phyloP scores from a whole-genome alignment of 1,284 basidiomycete genomes.

The Cryptococcus sp. region DNA sequence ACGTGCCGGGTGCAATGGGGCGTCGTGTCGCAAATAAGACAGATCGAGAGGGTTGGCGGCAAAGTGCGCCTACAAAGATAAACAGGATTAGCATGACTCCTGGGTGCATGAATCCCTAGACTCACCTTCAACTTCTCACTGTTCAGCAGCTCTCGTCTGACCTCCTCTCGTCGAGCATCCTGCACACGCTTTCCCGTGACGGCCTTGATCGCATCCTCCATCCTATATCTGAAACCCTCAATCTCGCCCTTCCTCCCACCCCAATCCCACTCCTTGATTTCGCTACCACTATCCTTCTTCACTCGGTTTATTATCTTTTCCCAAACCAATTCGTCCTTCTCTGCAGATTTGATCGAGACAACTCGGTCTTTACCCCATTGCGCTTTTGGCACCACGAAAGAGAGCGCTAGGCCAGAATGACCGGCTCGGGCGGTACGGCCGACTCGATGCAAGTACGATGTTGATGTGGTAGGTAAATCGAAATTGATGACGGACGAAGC shows the following conservation, averaged over 20 bases:
- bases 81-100: not conserved
- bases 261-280: slow-evolving; percentile 91
- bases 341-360: slow-evolving; percentile 61
- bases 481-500: slow-evolving; percentile 99
- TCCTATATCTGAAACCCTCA: slow-evolving; percentile 97
- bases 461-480: slow-evolving; percentile 84
- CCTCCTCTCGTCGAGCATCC: slow-evolving; percentile 91
- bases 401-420: slow-evolving; percentile 86
- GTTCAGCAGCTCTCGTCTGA: slow-evolving; percentile 91
- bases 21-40: slow-evolving; percentile 91
- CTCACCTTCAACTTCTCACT: slow-evolving; percentile 91
- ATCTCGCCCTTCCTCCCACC: slow-evolving; percentile 77
- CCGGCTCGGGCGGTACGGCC: slow-evolving; percentile 96
- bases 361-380: slow-evolving; percentile 73
- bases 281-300: slow-evolving; percentile 66
- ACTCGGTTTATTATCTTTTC: slow-evolving; percentile 70
- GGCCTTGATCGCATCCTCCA: slow-evolving; percentile 90
- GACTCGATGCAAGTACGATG: slow-evolving; percentile 94
- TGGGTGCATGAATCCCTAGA: not conserved
- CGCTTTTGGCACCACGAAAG: slow-evolving; percentile 77
- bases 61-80: slow-evolving; percentile 75
- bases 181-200: slow-evolving; percentile 84
- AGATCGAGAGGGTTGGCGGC: slow-evolving; percentile 96
- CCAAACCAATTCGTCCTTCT: slow-evolving; percentile 76
- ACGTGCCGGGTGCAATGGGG: slow-evolving; percentile 82